phyloP scores from a whole-genome alignment of 257 asterid species.

The Dorcoceras hygrometricum region DNA sequence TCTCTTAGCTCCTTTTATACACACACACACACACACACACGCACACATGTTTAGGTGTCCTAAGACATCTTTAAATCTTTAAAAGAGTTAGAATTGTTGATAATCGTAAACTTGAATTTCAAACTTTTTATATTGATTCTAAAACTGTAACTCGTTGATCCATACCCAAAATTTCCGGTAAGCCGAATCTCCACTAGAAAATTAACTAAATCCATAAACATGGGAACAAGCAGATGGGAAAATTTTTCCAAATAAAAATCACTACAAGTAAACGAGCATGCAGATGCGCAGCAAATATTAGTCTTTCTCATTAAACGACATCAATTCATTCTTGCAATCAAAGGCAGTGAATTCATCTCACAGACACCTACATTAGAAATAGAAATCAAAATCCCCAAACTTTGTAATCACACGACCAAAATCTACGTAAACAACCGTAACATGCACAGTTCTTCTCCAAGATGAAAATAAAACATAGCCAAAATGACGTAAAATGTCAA shows the following conservation, averaged over 20 bases:
- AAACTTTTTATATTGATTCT: no score
- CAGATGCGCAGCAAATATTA: neutral
- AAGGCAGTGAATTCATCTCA: neutral
- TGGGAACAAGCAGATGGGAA: neutral
- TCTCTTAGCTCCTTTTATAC: neutral
- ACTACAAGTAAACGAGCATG: neutral
- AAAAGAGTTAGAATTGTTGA: no score
- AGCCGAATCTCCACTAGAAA: neutral
- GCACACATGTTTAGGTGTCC: no score
- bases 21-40: neutral
- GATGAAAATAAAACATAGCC: neutral
- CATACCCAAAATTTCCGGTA: neutral
- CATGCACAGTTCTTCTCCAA: conserved; percentile 20
- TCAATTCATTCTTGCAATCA: neutral
- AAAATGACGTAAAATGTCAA: neutral
- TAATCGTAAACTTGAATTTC: no score
- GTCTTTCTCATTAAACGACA: neutral
- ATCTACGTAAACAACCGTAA: conserved; percentile 10
- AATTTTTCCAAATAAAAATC: conserved; percentile 1
- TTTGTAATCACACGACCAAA: conserved; percentile 10
- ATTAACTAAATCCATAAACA: neutral
- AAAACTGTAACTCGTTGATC: neutral
- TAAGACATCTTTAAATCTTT: no score
- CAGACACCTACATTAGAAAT: neutral
- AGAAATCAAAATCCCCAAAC: neutral